Evolutionary conservation across 2,329 filamentous ascomycete genomes (phyloP).

Genomic region (Tympanopsis confertula): DNA sequence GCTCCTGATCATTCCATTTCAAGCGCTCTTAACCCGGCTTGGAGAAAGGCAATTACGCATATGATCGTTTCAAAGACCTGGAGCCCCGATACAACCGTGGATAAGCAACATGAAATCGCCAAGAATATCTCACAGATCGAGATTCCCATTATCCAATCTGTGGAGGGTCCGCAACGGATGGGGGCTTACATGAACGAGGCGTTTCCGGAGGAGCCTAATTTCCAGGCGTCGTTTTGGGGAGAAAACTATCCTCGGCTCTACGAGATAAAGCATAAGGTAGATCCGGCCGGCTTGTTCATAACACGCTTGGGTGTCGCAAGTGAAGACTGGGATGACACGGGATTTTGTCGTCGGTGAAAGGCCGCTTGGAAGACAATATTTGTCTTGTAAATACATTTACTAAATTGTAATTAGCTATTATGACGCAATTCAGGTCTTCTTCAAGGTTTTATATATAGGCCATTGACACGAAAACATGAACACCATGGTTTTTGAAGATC

Average conservation of each 20-base stretch:
- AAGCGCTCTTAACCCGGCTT: not conserved
- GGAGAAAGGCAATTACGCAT: not conserved
- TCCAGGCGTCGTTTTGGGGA: slow-evolving; percentile 25
- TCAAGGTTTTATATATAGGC: no score
- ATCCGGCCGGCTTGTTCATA: slow-evolving; percentile 12
- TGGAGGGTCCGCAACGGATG: slow-evolving; percentile 4
- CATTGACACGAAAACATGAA: no score
- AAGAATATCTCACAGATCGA: not conserved
- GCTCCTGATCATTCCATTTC: not conserved
- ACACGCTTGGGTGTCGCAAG: slow-evolving; percentile 10
- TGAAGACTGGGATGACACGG: slow-evolving; percentile 13
- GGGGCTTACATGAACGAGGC: slow-evolving; percentile 25
- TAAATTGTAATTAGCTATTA: no score
- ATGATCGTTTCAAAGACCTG: not conserved
- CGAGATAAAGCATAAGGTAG: slow-evolving; percentile 14
- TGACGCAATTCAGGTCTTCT: no score
- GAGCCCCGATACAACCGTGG: not conserved
- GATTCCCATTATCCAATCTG: not conserved
- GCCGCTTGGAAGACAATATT: no score
- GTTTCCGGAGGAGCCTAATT: slow-evolving; percentile 22
- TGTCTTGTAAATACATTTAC: no score
- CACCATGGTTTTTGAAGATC: no score
- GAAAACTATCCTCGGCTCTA: slow-evolving; percentile 13
- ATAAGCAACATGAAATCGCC: not conserved
- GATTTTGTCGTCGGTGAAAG: slow-evolving; percentile 11